phyloP scores from a whole-genome alignment of 2,329 filamentous ascomycete genomes.

The Apiospora marii region DNA sequence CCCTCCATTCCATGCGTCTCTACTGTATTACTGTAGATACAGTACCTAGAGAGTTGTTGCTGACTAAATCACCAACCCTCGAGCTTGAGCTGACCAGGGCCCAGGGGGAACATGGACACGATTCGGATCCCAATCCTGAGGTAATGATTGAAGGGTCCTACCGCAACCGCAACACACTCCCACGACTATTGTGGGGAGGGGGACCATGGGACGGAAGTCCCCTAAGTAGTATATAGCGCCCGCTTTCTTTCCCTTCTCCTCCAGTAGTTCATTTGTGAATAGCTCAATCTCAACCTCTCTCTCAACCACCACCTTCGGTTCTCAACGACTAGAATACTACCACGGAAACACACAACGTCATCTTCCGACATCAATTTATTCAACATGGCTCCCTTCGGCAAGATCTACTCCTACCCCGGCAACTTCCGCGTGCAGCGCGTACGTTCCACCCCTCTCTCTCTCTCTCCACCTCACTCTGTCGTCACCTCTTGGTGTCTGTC shows the following conservation, averaged over 20 bases:
- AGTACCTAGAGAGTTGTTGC: neutral
- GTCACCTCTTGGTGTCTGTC: no score
- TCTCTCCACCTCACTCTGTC: neutral
- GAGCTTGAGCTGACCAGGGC: neutral
- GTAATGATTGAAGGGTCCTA: neutral
- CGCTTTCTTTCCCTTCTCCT: neutral
- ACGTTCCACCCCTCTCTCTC: slow-evolving; percentile 29
- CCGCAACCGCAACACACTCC: neutral
- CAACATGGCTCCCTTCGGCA: slow-evolving; percentile 50
- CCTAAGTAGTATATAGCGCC: slow-evolving; percentile 12
- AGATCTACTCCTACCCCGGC: slow-evolving; percentile 46
- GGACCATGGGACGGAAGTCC: neutral
- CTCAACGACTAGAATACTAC: neutral
- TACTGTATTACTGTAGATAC: neutral
- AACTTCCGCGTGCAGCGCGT: slow-evolving; percentile 49
- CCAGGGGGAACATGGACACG: neutral
- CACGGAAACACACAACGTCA: neutral
- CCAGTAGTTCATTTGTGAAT: slow-evolving; percentile 2
- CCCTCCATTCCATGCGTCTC: neutral
- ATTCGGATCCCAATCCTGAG: neutral
- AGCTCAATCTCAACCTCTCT: neutral
- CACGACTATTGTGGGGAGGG: neutral
- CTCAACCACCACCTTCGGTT: neutral
- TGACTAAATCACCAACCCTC: neutral
- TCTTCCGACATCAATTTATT: neutral